Evolutionary conservation across 2,329 filamentous ascomycete species (phyloP).

Genomic region (Helotiales sp.): DNA sequence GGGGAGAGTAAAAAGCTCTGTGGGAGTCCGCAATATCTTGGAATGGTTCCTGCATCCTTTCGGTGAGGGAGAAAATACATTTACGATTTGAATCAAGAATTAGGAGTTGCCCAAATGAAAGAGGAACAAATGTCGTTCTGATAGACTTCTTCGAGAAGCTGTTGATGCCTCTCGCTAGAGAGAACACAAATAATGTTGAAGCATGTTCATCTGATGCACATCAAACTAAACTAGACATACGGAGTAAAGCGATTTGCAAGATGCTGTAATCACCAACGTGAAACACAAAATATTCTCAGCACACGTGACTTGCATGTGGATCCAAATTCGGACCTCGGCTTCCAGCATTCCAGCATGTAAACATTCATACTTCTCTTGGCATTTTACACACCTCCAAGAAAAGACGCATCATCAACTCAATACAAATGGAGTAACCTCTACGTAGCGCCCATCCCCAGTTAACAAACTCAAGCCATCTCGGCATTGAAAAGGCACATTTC

Average conservation of each 20-base stretch:
- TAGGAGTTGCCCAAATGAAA: too few relatives aligned
- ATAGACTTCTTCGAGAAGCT: background rate
- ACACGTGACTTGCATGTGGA: background rate
- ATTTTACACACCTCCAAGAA: background rate
- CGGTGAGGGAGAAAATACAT: too few relatives aligned
- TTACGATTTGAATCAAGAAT: too few relatives aligned
- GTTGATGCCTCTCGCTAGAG: background rate
- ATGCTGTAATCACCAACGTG: too few relatives aligned
- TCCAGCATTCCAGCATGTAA: background rate
- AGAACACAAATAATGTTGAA: background rate
- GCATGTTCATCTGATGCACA: background rate
- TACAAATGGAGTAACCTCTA: background rate
- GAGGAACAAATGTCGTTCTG: background rate
- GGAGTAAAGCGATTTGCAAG: too few relatives aligned
- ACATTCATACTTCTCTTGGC: background rate
- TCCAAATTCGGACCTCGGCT: background rate
- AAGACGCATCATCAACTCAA: conserved; percentile 2
- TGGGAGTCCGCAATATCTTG: too few relatives aligned
- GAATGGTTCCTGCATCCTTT: too few relatives aligned
- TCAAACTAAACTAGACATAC: too few relatives aligned
- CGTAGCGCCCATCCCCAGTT: background rate
- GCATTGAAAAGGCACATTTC: background rate
- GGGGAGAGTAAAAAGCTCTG: too few relatives aligned
- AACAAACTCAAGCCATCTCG: background rate
- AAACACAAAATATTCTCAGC: background rate